phyloP scores from a whole-genome alignment of 768 basidiomycete species.

The Auriscalpium vulgare region DNA sequence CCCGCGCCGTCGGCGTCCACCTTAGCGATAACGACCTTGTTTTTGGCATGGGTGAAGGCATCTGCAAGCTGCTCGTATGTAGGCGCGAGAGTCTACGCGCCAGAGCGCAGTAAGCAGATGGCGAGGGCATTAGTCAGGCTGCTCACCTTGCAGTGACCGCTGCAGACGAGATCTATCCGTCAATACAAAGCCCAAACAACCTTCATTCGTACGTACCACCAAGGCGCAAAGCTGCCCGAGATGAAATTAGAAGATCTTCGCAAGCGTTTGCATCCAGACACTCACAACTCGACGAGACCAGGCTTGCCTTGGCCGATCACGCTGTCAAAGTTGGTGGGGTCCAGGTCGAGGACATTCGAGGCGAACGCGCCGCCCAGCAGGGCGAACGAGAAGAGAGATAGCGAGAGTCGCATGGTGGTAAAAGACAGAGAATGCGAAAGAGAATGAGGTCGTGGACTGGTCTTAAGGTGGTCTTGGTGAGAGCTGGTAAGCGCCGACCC shows the following conservation, averaged over 20 bases:
- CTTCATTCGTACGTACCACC: constrained; percentile 53
- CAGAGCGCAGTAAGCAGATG: neutral
- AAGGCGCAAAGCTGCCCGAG: constrained; percentile 65
- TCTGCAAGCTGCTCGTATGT: constrained; percentile 84
- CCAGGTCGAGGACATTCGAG: constrained; percentile 81
- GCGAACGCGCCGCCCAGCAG: constrained; percentile 50
- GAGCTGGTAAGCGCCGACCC: too few relatives aligned
- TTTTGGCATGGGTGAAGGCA: constrained; percentile 68
- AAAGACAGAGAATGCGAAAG: neutral
- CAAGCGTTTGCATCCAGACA: constrained; percentile 11
- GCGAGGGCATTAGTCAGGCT: neutral
- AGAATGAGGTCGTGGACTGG: constrained; percentile 3
- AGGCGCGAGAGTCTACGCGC: constrained; percentile 72
- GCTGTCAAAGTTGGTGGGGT: constrained; percentile 64
- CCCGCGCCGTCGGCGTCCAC: constrained; percentile 89
- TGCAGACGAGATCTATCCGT: constrained; percentile 18
- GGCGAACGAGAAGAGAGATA: constrained; percentile 48
- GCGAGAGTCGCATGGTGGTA: constrained; percentile 49
- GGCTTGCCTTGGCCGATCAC: constrained; percentile 74
- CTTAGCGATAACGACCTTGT: constrained; percentile 85
- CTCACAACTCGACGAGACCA: constrained; percentile 88
- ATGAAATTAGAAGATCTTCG: neutral
- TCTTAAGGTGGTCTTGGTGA: too few relatives aligned
- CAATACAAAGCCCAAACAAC: neutral
- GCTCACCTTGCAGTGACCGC: constrained; percentile 81